A percentile compares a stretch with the other conserved stretches of the same genome.
These are phyloP conservation scores for Rhynchospora tenuis DNA, from an alignment of 176 grass and related monocot species.

Conservation along the genomic window DNA sequence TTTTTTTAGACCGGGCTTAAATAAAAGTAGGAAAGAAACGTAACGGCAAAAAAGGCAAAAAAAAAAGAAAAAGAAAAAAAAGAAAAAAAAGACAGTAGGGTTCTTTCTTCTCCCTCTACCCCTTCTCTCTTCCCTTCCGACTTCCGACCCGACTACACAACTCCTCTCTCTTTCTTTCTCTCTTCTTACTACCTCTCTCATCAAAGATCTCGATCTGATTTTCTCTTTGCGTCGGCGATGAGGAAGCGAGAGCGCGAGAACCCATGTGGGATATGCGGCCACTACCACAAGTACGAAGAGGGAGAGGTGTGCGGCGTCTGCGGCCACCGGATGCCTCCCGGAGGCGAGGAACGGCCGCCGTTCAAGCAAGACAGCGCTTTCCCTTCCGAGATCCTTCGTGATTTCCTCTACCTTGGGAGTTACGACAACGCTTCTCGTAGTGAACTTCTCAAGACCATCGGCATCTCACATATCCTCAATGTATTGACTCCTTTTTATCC, in stretches of 20 bases:
- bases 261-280: constrained; percentile 88
- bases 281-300: constrained; percentile 90
- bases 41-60: background rate
- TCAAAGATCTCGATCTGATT: background rate
- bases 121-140: background rate
- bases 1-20: background rate
- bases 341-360: background rate
- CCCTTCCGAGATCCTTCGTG: constrained; percentile 65
- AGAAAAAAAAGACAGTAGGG: background rate
- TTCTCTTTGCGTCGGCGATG: constrained; percentile 23
- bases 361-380: constrained; percentile 49
- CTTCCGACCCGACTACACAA: background rate
- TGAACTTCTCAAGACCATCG: constrained; percentile 60
- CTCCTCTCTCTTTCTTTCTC: background rate
- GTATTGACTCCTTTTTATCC: constrained; percentile 35
- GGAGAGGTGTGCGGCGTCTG: constrained; percentile 91
- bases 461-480: constrained; percentile 76
- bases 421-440: constrained; percentile 75
- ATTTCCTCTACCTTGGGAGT: constrained; percentile 90
- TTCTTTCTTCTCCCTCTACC: background rate
- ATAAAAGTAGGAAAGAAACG: background rate
- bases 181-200: background rate
- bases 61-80: background rate
- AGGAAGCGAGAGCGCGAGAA: constrained; percentile 94
- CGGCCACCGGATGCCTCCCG: constrained; percentile 53